Percentiles rank a stretch among this genome's conserved stretches.
Evolutionary conservation across 83 land plant genomes (phyloP).

Genomic region (Picea mariana): DNA sequence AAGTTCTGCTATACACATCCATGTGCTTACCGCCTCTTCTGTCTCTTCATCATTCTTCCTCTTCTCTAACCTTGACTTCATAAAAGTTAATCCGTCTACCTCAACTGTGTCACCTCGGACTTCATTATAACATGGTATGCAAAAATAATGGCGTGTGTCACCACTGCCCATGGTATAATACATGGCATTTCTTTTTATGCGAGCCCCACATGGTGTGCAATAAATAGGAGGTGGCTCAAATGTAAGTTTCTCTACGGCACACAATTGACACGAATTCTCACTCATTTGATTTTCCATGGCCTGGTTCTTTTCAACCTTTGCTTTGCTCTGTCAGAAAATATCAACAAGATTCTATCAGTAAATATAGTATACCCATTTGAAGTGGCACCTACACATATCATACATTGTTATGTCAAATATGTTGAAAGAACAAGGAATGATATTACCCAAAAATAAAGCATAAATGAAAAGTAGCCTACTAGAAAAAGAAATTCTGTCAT

Average conservation of each 20-base stretch:
- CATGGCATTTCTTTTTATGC: slow-evolving; percentile 84
- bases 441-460: too few species aligned
- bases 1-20: neutral
- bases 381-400: too few species aligned
- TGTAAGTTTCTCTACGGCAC: slow-evolving; percentile 86
- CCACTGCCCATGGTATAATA: slow-evolving; percentile 71
- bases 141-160: slow-evolving; percentile 76
- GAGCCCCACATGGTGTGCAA: slow-evolving; percentile 85
- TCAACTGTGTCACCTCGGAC: slow-evolving; percentile 61
- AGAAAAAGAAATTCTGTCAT: too few species aligned
- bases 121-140: slow-evolving; percentile 86
- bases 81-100: slow-evolving; percentile 58
- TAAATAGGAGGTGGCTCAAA: slow-evolving; percentile 93
- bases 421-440: too few species aligned
- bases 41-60: slow-evolving; percentile 89
- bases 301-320: slow-evolving; percentile 62
- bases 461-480: too few species aligned
- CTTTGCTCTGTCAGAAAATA: slow-evolving; percentile 36
- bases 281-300: slow-evolving; percentile 81
- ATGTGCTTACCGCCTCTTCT: slow-evolving; percentile 76
- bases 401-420: too few species aligned
- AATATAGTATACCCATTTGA: too few species aligned
- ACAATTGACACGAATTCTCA: slow-evolving; percentile 88
- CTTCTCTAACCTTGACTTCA: slow-evolving; percentile 74
- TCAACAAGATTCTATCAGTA: too few species aligned